phyloP scores from a whole-genome alignment of 2,329 filamentous ascomycete genomes.

The Aspergillus proliferans region DNA sequence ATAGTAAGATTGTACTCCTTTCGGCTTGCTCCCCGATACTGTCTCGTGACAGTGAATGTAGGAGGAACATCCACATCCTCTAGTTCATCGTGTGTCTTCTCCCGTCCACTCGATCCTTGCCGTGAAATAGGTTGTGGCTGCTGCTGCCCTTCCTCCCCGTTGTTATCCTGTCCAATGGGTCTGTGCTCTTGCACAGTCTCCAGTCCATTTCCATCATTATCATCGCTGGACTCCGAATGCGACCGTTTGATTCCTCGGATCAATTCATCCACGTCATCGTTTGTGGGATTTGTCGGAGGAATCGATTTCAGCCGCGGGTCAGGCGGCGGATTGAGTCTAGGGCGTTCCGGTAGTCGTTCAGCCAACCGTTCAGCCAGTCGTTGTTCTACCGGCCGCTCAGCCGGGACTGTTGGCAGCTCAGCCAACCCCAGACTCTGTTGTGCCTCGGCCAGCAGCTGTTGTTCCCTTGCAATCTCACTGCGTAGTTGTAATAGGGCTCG shows the following conservation, averaged over 20 bases:
- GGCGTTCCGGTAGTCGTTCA: neutral
- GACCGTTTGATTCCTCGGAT: neutral
- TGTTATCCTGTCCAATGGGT: neutral
- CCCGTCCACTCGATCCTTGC: neutral
- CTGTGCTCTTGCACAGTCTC: neutral
- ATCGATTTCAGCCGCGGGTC: too few relatives aligned
- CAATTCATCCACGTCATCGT: neutral
- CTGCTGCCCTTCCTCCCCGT: neutral
- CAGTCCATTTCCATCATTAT: neutral
- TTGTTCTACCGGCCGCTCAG: too few relatives aligned
- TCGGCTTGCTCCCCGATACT: neutral
- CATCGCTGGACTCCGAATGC: neutral
- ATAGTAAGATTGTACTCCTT: neutral
- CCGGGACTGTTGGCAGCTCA: too few relatives aligned
- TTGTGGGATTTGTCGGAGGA: neutral
- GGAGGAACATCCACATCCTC: neutral
- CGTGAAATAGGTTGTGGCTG: neutral
- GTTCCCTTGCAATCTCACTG: constrained; percentile 1
- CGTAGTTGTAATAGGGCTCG: constrained; percentile 4
- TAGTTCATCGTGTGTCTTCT: neutral
- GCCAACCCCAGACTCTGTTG: neutral
- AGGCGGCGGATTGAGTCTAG: neutral
- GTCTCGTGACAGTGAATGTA: neutral
- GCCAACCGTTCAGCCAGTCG: neutral
- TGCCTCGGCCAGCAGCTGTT: neutral